Conservation (phyloP, 441 rosid genomes). For the Pelargonium fulgidum region DNA sequence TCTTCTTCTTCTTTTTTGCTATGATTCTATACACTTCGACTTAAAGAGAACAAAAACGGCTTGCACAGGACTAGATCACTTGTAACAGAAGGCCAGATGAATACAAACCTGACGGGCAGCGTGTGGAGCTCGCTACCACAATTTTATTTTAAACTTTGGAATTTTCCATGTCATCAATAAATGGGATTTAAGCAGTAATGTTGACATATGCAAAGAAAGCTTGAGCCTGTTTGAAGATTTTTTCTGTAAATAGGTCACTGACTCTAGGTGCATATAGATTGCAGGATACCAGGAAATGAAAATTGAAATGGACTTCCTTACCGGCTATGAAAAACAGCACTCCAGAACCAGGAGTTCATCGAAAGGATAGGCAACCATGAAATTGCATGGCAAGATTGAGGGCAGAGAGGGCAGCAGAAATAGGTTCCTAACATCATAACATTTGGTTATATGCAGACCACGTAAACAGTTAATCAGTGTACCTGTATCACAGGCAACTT, state of each 20-base stretch:
- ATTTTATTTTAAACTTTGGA: not conserved
- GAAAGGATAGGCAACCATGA: slow-evolving; percentile 60
- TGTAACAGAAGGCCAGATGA: not conserved
- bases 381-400: slow-evolving; percentile 57
- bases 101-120: not conserved
- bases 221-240: not conserved
- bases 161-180: not conserved
- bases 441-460: slow-evolving; percentile 5
- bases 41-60: not conserved
- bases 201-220: not conserved
- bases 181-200: not conserved
- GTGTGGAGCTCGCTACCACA: not conserved
- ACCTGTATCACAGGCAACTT: slow-evolving; percentile 6
- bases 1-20: not conserved
- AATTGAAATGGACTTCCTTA: slow-evolving; percentile 24
- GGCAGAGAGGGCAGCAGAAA: slow-evolving; percentile 54
- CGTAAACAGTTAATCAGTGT: slow-evolving; percentile 4
- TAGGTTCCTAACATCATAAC: slow-evolving; percentile 40
- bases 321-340: slow-evolving; percentile 54
- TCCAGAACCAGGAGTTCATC: slow-evolving; percentile 62
- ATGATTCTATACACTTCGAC: no score
- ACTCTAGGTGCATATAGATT: not conserved
- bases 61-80: not conserved
- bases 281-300: slow-evolving; percentile 6
- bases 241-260: not conserved